Percentiles rank a stretch among this genome's conserved stretches.
phyloP scores from a whole-genome alignment of 2,329 filamentous ascomycete genomes.

The Paecilomyces variotii region DNA sequence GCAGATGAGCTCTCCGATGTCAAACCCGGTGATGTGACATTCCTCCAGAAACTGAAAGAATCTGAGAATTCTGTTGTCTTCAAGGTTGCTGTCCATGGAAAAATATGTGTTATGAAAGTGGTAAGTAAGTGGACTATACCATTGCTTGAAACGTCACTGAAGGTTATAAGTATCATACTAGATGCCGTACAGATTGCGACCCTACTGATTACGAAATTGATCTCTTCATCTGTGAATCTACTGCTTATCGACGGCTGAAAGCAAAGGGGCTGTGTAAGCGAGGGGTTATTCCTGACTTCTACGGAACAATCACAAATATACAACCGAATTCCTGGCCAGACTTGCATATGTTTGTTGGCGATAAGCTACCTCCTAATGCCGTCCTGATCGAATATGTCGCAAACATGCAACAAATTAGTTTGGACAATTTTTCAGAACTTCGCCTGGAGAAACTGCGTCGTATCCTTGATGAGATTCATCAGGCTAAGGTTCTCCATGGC shows the following conservation, averaged over 20 bases:
- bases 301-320: conserved; percentile 1
- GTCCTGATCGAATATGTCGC: conserved; percentile 10
- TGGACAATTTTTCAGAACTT: conserved; percentile 6
- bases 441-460: conserved; percentile 3
- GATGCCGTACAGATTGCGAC: not conserved
- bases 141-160: not conserved
- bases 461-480: conserved; percentile 8
- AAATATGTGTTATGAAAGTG: conserved; percentile 1
- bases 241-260: no score
- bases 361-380: conserved; percentile 8
- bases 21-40: not conserved
- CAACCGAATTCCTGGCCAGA: not conserved
- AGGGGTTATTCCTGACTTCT: conserved; percentile 2
- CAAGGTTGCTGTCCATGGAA: conserved; percentile 1
- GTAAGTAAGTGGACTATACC: not conserved
- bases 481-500: conserved; percentile 8
- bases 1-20: not conserved
- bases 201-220: not conserved
- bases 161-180: conserved; percentile 2
- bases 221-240: no score
- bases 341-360: conserved; percentile 7
- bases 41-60: not conserved
- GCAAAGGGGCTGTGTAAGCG: not conserved
- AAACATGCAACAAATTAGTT: conserved; percentile 6
- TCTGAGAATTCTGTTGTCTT: conserved; percentile 2